Evolutionary conservation across 2,329 filamentous ascomycete species (phyloP), one percentile per base, ranked within the genome.

Genomic region (Claviceps africana): DNA sequence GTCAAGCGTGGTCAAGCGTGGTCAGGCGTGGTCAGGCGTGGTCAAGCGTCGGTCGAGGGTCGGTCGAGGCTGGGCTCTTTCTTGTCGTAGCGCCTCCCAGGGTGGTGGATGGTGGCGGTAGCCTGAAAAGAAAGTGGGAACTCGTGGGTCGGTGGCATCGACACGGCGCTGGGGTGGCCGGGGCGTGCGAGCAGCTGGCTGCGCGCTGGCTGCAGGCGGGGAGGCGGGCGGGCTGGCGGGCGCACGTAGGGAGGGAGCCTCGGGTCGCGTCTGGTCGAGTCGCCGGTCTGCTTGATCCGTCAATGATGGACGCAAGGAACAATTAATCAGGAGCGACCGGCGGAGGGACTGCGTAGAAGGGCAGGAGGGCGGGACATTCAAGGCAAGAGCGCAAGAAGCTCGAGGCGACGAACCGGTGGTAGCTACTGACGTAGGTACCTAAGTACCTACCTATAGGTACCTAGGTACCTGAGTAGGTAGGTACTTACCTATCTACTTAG

Each of bases 111-210:
- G 28, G 46, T 33, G 47, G 28, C 30, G 10, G 45, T 52, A 37
- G 51, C 39, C 42, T 46, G 25, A 50, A 45, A 48, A 48, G 46
- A 44, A 44, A 48, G 37, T 37, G 47, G 52, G 49, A 37, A 21
- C 35, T 5, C 48, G 48, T 53, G 51, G 51, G 51, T 50, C 47
- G 21, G 43, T 50, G 45, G 47, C 31, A 47, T 53, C 48, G 42
- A 50, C 35, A 47, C 21, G 30, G 45, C 30, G 30, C n/a, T n/a
- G 25, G 31, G 45, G 31, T 11, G 45, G 30, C n/a, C 30, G 25
- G 31, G 45, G 31, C 19, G 45, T 19, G 30, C n/a, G 28, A 17
- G 19, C 21, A 22, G 43, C 40, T 46, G 39, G 40, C 37, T 44
- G 42, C 42, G 17, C 11, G 30, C 44, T 28, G 42, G 42, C 42